Evolutionary conservation across 2,329 filamentous ascomycete species (phyloP).

Genomic region (Aspergillus pseudoviridinutans): DNA sequence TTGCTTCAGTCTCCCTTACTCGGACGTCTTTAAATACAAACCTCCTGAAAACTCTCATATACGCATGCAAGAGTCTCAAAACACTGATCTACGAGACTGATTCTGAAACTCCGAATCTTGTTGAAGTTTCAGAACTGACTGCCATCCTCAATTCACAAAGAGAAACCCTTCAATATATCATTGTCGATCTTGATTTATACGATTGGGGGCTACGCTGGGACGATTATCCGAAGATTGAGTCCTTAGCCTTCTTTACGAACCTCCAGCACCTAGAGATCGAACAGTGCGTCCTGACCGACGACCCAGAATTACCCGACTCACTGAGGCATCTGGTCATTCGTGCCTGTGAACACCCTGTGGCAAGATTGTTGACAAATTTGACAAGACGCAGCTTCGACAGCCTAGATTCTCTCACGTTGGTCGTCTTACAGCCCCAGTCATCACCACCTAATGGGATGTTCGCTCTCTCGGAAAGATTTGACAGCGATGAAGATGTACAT

Average conservation of each 20-base stretch:
- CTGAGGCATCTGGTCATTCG: not conserved
- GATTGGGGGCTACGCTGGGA: not conserved
- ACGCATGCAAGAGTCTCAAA: not conserved
- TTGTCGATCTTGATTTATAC: not conserved
- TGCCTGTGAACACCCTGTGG: not conserved
- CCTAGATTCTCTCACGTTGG: not conserved
- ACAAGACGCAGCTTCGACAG: not conserved
- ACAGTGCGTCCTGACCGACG: not conserved
- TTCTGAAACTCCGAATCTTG: not conserved
- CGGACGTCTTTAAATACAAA: not conserved
- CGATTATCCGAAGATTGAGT: not conserved
- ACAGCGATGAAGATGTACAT: not conserved
- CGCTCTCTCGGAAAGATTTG: not conserved
- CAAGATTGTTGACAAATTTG: not conserved
- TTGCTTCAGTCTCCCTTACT: not conserved
- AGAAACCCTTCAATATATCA: not conserved
- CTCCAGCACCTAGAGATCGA: not conserved
- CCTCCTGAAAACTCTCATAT: not conserved
- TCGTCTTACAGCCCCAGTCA: not conserved
- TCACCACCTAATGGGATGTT: not conserved
- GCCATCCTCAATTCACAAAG: not conserved
- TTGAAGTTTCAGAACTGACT: not conserved
- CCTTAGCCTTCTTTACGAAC: not conserved
- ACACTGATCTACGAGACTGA: not conserved
- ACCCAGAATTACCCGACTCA: not conserved